Base-by-base conservation (phyloP, 345 rosid genomes). In the Iberis pinnata region DNA sequence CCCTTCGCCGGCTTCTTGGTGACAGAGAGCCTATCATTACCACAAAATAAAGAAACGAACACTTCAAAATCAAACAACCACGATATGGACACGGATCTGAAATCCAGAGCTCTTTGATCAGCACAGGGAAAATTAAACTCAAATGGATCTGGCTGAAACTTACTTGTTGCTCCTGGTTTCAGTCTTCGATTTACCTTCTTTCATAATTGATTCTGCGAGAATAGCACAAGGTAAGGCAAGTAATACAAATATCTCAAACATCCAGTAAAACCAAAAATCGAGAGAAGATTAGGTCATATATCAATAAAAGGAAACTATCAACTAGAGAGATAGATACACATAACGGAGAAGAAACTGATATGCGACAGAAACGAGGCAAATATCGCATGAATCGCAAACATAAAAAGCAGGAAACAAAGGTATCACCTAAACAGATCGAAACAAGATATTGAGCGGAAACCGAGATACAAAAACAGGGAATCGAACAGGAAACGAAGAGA, bases 151-250 rank as follows among this genome's bases (percentile, higher is more conserved):
- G 2, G 12, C 6, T 36, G 41, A 58, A 46, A 58, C 86, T 77
- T 59, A 92, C 98, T 78, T 81, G 19, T 84, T 13, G 72, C 58
- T 81, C 77, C 74, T 92, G 15, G 88, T 38, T 24, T 83, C 96
- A 7, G 96, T 58, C 77, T 76, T 88, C 2, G 98, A 83, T 80
- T 78, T 92, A 50, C 83, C 89, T 77, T 93, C 97, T 67, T 92
- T 92, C 96, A 88, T 92, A 49, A 45, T 69, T 18, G 75, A 76
- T 63, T 74, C 89, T 88, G 78, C 70, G 60, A 13, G 4, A 24
- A 6, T 7, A 24, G 61, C 38, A 62, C 10, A 53, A 5, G 57
- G 72, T 77, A 78, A 65, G 61, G n/a, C n/a, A n/a, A n/a, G n/a
- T n/a, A n/a, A n/a, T n/a, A n/a, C n/a, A n/a, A n/a, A 17, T 9